These are phyloP conservation scores for Fraxinus anomala DNA, from an alignment of 257 asterid genomes.

Conservation along the genomic window DNA sequence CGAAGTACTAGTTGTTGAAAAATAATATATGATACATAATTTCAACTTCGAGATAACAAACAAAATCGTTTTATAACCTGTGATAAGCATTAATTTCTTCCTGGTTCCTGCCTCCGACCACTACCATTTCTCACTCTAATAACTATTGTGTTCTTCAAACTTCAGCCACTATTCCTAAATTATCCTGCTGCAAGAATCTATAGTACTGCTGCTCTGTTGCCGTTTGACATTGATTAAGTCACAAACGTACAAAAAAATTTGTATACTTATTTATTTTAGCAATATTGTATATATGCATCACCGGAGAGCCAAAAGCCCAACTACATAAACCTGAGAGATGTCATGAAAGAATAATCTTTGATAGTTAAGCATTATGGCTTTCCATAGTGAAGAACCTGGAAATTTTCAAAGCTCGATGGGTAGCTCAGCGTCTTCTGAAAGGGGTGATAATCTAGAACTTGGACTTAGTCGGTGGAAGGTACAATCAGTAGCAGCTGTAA, in stretches of 20 bases:
- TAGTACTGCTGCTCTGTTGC: background rate
- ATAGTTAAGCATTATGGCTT: slow-evolving; percentile 25
- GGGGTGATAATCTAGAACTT: slow-evolving; percentile 51
- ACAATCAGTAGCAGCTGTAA: slow-evolving; percentile 71
- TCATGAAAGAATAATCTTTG: background rate
- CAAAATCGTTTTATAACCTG: background rate
- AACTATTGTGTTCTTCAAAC: slow-evolving; percentile 6
- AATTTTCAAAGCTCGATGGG: slow-evolving; percentile 42
- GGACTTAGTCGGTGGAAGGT: slow-evolving; percentile 89
- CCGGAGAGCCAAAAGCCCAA: background rate
- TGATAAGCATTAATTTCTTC: background rate
- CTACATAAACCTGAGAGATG: slow-evolving; percentile 3
- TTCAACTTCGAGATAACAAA: background rate
- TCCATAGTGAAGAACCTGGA: slow-evolving; percentile 56
- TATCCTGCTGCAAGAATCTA: slow-evolving; percentile 12
- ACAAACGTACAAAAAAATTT: background rate
- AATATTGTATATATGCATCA: background rate
- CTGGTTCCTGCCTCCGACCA: background rate
- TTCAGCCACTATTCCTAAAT: background rate
- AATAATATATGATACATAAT: background rate
- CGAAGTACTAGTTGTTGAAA: background rate
- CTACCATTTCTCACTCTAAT: background rate
- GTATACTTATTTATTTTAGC: background rate
- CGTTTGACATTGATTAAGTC: background rate
- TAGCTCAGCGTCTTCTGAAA: slow-evolving; percentile 43